phyloP scores from a whole-genome alignment of 2,329 filamentous ascomycete species.

The Lachnum nothofagi region DNA sequence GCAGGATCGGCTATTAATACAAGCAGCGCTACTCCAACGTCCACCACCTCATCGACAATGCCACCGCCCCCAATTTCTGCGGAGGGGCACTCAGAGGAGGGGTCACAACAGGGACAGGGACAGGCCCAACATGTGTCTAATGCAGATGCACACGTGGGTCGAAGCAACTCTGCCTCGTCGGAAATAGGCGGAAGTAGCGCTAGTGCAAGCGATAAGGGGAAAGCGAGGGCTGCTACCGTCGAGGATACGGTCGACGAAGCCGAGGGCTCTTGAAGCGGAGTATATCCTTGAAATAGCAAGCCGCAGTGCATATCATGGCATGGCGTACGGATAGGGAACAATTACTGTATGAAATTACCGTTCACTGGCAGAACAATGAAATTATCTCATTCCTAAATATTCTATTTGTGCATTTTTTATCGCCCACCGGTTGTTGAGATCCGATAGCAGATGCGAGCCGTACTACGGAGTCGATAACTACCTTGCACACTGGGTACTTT shows the following conservation, averaged over 20 bases:
- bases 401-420: too few relatives aligned
- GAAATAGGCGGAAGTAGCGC: slow-evolving; percentile 5
- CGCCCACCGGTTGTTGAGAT: too few relatives aligned
- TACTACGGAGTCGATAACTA: too few relatives aligned
- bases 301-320: background rate
- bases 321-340: background rate
- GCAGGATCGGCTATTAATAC: slow-evolving; percentile 8
- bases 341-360: background rate
- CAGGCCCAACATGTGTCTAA: background rate
- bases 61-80: slow-evolving; percentile 7
- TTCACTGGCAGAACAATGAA: too few relatives aligned
- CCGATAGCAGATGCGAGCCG: too few relatives aligned
- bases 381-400: too few relatives aligned
- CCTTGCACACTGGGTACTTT: too few relatives aligned
- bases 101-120: background rate
- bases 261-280: slow-evolving; percentile 21
- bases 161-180: slow-evolving; percentile 4
- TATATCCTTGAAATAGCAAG: too few relatives aligned
- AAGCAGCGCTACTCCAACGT: slow-evolving; percentile 1
- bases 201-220: slow-evolving; percentile 36
- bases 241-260: slow-evolving; percentile 41
- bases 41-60: slow-evolving; percentile 7
- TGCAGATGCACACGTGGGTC: background rate
- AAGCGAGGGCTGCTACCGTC: slow-evolving; percentile 43
- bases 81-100: background rate